These are phyloP conservation scores for Gastrodia elata DNA, from an alignment of 106 monocot species.

Conservation along the genomic window DNA sequence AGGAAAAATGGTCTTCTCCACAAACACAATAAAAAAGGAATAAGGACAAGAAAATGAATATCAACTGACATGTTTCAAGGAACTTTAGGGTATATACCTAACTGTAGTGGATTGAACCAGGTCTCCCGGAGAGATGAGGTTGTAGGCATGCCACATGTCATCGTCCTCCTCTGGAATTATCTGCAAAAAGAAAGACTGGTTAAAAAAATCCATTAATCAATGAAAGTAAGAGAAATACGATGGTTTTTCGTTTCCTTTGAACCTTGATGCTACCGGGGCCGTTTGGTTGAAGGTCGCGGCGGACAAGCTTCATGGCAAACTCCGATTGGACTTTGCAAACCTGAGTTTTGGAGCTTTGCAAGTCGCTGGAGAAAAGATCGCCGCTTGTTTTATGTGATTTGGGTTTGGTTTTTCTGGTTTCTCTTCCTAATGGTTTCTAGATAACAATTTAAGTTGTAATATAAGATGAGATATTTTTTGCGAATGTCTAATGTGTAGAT, in stretches of 20 bases:
- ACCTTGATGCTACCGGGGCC: slow-evolving; percentile 72
- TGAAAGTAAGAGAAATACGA: neutral
- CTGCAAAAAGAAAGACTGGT: slow-evolving; percentile 14
- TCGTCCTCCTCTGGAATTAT: slow-evolving; percentile 77
- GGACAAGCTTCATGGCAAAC: slow-evolving; percentile 58
- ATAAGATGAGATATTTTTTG: too few species aligned
- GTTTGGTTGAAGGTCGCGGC: slow-evolving; percentile 30
- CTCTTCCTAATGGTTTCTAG: too few species aligned
- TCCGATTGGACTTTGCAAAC: too few species aligned
- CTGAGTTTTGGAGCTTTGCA: too few species aligned
- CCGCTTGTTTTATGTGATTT: too few species aligned
- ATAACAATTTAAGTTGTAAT: too few species aligned
- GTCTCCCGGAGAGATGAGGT: slow-evolving; percentile 66
- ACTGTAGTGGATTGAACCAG: slow-evolving; percentile 59
- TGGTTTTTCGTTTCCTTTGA: neutral
- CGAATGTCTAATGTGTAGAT: too few species aligned
- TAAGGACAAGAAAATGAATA: neutral
- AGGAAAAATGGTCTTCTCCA: neutral
- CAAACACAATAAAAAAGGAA: neutral
- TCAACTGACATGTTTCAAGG: neutral
- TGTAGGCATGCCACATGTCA: slow-evolving; percentile 95
- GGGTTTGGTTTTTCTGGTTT: too few species aligned
- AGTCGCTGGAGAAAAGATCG: too few species aligned
- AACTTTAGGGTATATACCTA: slow-evolving; percentile 29
- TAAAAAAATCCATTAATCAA: neutral